Evolutionary conservation across 2,329 filamentous ascomycete species (phyloP).

Genomic region (Hypoxylon sp.): DNA sequence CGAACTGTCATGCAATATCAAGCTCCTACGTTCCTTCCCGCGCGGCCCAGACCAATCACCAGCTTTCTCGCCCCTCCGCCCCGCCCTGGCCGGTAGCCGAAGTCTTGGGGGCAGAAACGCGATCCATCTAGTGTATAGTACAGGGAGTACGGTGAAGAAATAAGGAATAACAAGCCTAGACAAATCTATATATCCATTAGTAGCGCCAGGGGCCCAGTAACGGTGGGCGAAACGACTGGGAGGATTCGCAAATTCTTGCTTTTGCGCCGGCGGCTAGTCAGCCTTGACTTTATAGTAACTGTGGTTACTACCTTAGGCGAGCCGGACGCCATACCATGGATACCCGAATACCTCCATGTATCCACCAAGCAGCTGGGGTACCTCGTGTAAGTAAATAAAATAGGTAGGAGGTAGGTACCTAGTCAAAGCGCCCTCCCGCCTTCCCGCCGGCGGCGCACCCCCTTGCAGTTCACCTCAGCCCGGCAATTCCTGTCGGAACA

Average conservation of each 20-base stretch:
- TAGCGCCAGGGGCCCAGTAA: background rate
- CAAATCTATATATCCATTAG: background rate
- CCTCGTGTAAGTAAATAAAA: background rate
- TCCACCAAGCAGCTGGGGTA: background rate
- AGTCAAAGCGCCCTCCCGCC: background rate
- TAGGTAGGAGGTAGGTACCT: background rate
- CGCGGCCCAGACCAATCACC: background rate
- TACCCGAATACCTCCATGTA: background rate
- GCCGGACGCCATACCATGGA: background rate
- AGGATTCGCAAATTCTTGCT: background rate
- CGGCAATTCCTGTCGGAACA: background rate
- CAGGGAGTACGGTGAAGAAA: too few relatives aligned
- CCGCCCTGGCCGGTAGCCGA: background rate
- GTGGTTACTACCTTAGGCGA: background rate
- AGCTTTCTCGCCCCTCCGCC: background rate
- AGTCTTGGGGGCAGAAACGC: background rate
- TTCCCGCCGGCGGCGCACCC: background rate
- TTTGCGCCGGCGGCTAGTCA: background rate
- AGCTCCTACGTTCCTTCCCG: background rate
- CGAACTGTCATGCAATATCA: too few relatives aligned
- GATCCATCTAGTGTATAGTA: background rate
- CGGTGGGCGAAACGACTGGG: background rate
- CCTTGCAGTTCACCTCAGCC: background rate
- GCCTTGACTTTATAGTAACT: background rate
- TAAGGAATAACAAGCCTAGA: background rate